phyloP scores from a whole-genome alignment of 2,329 filamentous ascomycete genomes.

The Teratosphaeria gauchensis region DNA sequence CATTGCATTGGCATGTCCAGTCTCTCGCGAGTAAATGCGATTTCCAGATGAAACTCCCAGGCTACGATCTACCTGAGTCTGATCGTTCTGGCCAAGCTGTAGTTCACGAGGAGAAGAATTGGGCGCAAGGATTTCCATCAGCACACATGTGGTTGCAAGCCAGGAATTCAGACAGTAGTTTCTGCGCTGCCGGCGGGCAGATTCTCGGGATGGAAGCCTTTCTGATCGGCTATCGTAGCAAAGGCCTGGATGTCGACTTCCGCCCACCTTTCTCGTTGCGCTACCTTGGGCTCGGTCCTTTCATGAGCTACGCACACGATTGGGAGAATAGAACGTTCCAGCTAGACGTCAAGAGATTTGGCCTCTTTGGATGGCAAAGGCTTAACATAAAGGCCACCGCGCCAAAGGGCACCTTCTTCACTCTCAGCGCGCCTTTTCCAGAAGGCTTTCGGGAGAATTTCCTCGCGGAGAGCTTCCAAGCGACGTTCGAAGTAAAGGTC shows the following conservation, averaged over 20 bases:
- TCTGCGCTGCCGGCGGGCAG: conserved; percentile 31
- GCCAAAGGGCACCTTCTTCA: conserved; percentile 36
- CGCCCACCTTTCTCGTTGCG: conserved; percentile 35
- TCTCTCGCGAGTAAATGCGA: conserved; percentile 33
- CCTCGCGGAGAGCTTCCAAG: conserved; percentile 39
- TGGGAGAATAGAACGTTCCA: conserved; percentile 32
- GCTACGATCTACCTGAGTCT: conserved; percentile 15
- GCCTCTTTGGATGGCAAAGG: conserved; percentile 19
- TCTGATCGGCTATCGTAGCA: conserved; percentile 36
- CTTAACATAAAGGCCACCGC: conserved; percentile 32
- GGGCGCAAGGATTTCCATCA: conserved; percentile 37
- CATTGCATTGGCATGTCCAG: conserved; percentile 44
- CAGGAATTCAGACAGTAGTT: conserved; percentile 18
- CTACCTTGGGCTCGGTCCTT: conserved; percentile 30
- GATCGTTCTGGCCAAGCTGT: conserved; percentile 26
- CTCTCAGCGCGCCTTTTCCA: conserved; percentile 36
- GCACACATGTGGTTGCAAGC: conserved; percentile 35
- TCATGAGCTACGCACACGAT: conserved; percentile 32
- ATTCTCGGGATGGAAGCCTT: conserved; percentile 36
- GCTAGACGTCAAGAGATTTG: conserved; percentile 30
- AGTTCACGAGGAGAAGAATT: conserved; percentile 44
- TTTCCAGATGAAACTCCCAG: conserved; percentile 31
- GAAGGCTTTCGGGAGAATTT: conserved; percentile 37
- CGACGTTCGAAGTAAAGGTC: conserved; percentile 33
- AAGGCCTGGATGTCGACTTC: conserved; percentile 31